Conservation (phyloP, 2,329 filamentous ascomycete species). For the Hypomyces perniciosus region DNA sequence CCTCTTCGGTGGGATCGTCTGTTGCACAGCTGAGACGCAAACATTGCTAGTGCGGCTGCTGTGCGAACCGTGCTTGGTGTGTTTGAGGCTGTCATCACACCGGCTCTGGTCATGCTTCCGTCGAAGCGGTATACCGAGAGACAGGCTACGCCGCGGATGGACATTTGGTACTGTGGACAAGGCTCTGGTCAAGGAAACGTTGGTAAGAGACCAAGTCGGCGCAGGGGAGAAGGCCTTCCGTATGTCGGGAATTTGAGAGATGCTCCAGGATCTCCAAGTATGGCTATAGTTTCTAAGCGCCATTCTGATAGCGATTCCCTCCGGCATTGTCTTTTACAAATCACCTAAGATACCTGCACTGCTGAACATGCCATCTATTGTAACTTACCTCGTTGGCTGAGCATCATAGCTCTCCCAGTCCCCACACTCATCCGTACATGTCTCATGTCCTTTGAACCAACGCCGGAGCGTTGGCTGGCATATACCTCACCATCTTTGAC, state of each 20-base stretch:
- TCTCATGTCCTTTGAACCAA: slow-evolving; percentile 23
- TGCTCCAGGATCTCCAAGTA: slow-evolving; percentile 34
- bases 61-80: slow-evolving; percentile 40
- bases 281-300: slow-evolving; percentile 32
- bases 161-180: slow-evolving; percentile 28
- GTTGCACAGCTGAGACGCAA: slow-evolving; percentile 37
- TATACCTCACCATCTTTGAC: slow-evolving; percentile 34
- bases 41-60: slow-evolving; percentile 36
- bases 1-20: slow-evolving; percentile 33
- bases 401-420: slow-evolving; percentile 19
- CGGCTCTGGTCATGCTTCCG: slow-evolving; percentile 46
- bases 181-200: slow-evolving; percentile 50
- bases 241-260: slow-evolving; percentile 34
- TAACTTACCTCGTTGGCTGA: slow-evolving; percentile 24
- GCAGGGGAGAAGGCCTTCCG: slow-evolving; percentile 37
- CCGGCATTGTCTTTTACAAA: slow-evolving; percentile 33
- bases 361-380: slow-evolving; percentile 34
- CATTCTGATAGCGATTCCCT: slow-evolving; percentile 21
- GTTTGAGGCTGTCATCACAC: slow-evolving; percentile 43
- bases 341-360: slow-evolving; percentile 35
- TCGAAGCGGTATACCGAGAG: slow-evolving; percentile 33
- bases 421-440: slow-evolving; percentile 21
- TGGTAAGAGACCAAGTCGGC: slow-evolving; percentile 42
- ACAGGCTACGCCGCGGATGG: slow-evolving; percentile 41
- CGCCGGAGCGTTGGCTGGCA: slow-evolving; percentile 27